A percentile compares a stretch with the other conserved stretches of the same genome.
These are phyloP conservation scores for Linnemannia hyalina DNA, from an alignment of 192 early-diverging fungal species.

Conservation along the genomic window DNA sequence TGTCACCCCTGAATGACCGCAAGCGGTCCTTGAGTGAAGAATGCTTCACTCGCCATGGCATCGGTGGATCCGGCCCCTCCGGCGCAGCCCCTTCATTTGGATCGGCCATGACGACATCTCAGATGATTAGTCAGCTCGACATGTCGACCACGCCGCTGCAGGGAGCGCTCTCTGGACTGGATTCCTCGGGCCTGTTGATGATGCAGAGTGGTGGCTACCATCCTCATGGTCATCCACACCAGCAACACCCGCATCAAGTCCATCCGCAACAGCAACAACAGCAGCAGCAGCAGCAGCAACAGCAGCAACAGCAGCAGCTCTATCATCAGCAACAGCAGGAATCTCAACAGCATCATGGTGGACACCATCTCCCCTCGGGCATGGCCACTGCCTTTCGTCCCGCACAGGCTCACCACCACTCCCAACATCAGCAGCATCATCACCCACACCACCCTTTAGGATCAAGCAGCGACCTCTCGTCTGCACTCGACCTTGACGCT, in stretches of 20 bases:
- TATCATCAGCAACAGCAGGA: slow-evolving; percentile 24
- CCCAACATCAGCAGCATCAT: slow-evolving; percentile 31
- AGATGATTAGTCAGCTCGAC: slow-evolving; percentile 53
- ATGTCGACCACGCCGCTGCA: slow-evolving; percentile 31
- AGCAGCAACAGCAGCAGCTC: slow-evolving; percentile 22
- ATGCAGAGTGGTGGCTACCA: slow-evolving; percentile 29
- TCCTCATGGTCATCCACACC: slow-evolving; percentile 14
- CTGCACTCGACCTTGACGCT: slow-evolving; percentile 20
- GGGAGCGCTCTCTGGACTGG: slow-evolving; percentile 24
- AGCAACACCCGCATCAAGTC: slow-evolving; percentile 25
- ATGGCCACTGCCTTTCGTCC: slow-evolving; percentile 44
- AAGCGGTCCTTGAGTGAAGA: slow-evolving; percentile 54
- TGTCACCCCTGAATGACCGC: slow-evolving; percentile 44
- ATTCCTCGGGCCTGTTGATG: slow-evolving; percentile 26
- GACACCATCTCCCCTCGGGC: slow-evolving; percentile 32
- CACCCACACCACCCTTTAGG: slow-evolving; percentile 25
- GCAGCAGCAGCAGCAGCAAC: slow-evolving; percentile 25
- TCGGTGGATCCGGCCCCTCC: slow-evolving; percentile 17
- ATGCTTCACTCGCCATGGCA: slow-evolving; percentile 47
- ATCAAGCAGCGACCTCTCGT: not conserved
- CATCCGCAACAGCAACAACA: slow-evolving; percentile 29
- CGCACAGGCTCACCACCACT: not conserved
- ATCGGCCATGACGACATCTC: slow-evolving; percentile 42
- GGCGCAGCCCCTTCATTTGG: slow-evolving; percentile 32
- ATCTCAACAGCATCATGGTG: slow-evolving; percentile 15